These are phyloP conservation scores for Apodospora peruviana DNA, from an alignment of 495 filamentous ascomycete species.

Conservation along the genomic window DNA sequence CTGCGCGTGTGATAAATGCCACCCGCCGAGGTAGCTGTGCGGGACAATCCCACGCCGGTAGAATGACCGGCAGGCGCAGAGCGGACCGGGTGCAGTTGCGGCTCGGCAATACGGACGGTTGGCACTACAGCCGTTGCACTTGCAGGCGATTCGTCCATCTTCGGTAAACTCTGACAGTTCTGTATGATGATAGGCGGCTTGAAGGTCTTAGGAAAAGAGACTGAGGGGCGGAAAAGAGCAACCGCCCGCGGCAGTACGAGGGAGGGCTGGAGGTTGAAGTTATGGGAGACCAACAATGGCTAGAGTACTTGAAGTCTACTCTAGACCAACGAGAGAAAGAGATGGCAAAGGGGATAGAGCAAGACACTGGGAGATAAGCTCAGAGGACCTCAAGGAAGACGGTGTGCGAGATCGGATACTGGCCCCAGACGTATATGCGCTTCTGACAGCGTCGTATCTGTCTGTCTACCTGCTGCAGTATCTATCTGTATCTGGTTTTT, in stretches of 20 bases:
- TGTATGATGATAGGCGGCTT: too few species aligned
- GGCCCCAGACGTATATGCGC: background rate
- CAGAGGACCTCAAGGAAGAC: background rate
- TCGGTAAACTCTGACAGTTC: background rate
- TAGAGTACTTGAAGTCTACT: too few species aligned
- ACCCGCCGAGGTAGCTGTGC: slow-evolving; percentile 14
- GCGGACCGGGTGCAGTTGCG: slow-evolving; percentile 4
- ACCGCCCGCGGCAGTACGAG: background rate
- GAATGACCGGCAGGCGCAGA: slow-evolving; percentile 1
- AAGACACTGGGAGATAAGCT: background rate
- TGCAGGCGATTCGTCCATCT: background rate
- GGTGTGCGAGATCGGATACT: background rate
- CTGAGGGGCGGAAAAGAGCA: background rate
- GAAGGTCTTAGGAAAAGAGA: too few species aligned
- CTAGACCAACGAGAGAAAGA: background rate
- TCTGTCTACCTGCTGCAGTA: too few species aligned
- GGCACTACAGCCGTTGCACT: background rate
- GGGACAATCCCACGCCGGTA: slow-evolving; percentile 1
- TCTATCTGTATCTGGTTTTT: too few species aligned
- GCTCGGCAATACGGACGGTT: slow-evolving; percentile 10
- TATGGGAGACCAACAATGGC: too few species aligned
- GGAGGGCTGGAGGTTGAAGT: background rate
- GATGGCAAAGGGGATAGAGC: background rate
- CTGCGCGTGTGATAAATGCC: slow-evolving; percentile 36
- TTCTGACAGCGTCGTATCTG: too few species aligned